These are phyloP conservation scores for Noccaea caerulescens DNA, from an alignment of 345 rosid genomes.

Conservation along the genomic window DNA sequence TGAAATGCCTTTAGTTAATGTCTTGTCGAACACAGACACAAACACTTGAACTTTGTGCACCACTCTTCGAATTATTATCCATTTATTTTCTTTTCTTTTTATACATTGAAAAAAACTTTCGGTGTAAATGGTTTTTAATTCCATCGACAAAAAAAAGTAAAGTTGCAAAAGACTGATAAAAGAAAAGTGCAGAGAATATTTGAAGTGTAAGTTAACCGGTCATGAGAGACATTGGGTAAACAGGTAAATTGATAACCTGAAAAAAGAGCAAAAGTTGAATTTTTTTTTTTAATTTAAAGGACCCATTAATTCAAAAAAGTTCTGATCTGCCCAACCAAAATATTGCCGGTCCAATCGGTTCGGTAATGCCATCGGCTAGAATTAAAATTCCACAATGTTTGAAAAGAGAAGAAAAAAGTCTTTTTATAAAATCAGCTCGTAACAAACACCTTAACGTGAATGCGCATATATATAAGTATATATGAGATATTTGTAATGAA, in stretches of 20 bases:
- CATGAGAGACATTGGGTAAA: slow-evolving; percentile 37
- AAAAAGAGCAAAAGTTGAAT: slow-evolving; percentile 26
- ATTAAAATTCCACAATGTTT: not conserved
- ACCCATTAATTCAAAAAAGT: not conserved
- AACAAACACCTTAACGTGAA: not conserved
- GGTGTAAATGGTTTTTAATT: slow-evolving; percentile 33
- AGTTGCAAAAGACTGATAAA: slow-evolving; percentile 41
- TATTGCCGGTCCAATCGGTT: slow-evolving; percentile 27
- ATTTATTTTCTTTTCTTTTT: not conserved
- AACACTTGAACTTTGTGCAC: slow-evolving; percentile 45
- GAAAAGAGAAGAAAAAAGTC: not conserved
- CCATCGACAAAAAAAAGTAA: slow-evolving; percentile 24
- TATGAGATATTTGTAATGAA: not conserved
- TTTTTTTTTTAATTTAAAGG: not conserved
- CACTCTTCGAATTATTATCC: slow-evolving; percentile 31
- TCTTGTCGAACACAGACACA: slow-evolving; percentile 44
- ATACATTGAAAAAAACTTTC: slow-evolving; percentile 19
- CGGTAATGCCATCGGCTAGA: not conserved
- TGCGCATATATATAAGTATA: not conserved
- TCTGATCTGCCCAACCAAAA: slow-evolving; percentile 26
- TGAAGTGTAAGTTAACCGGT: slow-evolving; percentile 37
- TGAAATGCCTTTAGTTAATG: slow-evolving; percentile 36
- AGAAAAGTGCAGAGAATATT: slow-evolving; percentile 46
- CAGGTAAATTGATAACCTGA: slow-evolving; percentile 36
- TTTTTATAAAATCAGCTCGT: not conserved